These are phyloP conservation scores for Phoenix roebelenii DNA, from an alignment of 176 grass and related monocot species.

Conservation along the genomic window DNA sequence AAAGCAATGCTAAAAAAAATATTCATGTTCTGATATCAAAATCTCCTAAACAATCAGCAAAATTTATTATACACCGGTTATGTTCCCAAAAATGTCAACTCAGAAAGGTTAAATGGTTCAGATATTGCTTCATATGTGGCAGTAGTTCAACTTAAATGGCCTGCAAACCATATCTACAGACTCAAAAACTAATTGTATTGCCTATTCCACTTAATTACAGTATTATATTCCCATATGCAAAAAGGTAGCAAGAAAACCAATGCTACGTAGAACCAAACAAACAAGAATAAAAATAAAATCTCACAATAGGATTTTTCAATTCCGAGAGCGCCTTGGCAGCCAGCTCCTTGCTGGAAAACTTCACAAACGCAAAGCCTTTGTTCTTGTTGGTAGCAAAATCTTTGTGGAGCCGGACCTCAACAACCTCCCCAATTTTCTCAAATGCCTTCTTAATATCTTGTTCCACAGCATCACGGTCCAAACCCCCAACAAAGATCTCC, in stretches of 20 bases:
- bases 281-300: constrained; percentile 17
- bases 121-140: too few species aligned
- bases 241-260: too few species aligned
- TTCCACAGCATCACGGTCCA: constrained; percentile 50
- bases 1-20: background rate
- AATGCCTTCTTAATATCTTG: constrained; percentile 54
- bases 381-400: constrained; percentile 57
- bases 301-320: constrained; percentile 58
- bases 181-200: too few species aligned
- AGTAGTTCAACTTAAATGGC: too few species aligned
- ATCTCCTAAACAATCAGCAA: too few species aligned
- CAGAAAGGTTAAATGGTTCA: too few species aligned
- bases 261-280: background rate
- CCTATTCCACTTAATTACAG: too few species aligned
- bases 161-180: too few species aligned
- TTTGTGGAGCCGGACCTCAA: constrained; percentile 53
- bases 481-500: constrained; percentile 69
- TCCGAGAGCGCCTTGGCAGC: constrained; percentile 39
- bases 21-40: too few species aligned
- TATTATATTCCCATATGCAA: too few species aligned
- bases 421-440: constrained; percentile 37
- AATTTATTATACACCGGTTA: too few species aligned
- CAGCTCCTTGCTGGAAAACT: constrained; percentile 54
- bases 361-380: constrained; percentile 69
- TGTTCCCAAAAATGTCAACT: too few species aligned